Evolutionary conservation across 805 yeast genomes (phyloP).

Genomic region (Jamesozyma spencerorum): DNA sequence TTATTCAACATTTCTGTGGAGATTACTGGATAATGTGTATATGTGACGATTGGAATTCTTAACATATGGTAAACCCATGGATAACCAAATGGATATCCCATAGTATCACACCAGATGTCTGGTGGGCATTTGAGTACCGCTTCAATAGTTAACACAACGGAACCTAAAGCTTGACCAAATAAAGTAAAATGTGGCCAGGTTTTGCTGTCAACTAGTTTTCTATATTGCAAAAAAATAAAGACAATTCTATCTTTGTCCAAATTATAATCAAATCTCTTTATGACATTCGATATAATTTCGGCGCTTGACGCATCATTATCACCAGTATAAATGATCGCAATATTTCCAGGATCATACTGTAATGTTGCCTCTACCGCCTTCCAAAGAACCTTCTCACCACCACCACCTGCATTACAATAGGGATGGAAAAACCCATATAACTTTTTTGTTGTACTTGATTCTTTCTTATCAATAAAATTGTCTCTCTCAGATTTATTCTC

Average conservation of each 20-base stretch:
- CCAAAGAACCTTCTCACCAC: constrained; percentile 97
- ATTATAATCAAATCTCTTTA: constrained; percentile 46
- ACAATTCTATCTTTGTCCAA: constrained; percentile 46
- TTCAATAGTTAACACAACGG: constrained; percentile 56
- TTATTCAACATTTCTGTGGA: constrained; percentile 79
- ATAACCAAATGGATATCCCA: constrained; percentile 87
- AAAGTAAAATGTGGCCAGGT: constrained; percentile 77
- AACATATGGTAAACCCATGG: constrained; percentile 48
- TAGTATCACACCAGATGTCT: constrained; percentile 88
- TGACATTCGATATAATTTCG: constrained; percentile 44
- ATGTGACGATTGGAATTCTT: constrained; percentile 69
- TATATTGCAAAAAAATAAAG: constrained; percentile 48
- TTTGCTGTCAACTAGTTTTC: constrained; percentile 55
- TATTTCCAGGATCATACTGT: constrained; percentile 35
- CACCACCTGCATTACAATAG: constrained; percentile 92
- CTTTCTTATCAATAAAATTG: background rate
- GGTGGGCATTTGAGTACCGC: constrained; percentile 65
- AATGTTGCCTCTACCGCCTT: constrained; percentile 75
- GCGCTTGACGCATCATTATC: constrained; percentile 42
- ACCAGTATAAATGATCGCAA: constrained; percentile 68
- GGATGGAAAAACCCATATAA: constrained; percentile 92
- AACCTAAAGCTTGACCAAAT: constrained; percentile 81
- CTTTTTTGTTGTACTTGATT: constrained; percentile 3
- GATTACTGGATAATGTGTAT: constrained; percentile 91
- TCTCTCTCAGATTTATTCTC: background rate